Evolutionary conservation across 306 rosid genomes (phyloP).

Genomic region (Inga laurina): DNA sequence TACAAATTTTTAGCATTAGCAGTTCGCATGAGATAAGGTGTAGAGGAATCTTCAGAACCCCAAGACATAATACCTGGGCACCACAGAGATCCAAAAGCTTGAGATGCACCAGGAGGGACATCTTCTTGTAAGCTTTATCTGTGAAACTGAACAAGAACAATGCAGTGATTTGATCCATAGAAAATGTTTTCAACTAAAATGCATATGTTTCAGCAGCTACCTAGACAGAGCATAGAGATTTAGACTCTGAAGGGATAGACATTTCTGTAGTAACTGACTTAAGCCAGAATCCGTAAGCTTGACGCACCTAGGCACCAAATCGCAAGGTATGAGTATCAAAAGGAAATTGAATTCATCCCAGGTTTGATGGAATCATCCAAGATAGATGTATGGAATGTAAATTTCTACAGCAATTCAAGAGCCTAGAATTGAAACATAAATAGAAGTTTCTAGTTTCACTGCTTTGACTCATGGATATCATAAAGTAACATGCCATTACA

Average conservation of each 20-base stretch:
- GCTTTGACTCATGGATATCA: neutral
- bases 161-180: slow-evolving; percentile 24
- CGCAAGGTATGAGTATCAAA: slow-evolving; percentile 24
- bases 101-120: slow-evolving; percentile 57
- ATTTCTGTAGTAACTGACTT: slow-evolving; percentile 57
- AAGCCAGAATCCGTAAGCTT: slow-evolving; percentile 71
- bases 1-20: slow-evolving; percentile 13
- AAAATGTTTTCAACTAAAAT: slow-evolving; percentile 19
- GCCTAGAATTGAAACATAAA: slow-evolving; percentile 3
- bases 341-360: slow-evolving; percentile 10
- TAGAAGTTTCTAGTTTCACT: neutral
- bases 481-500: slow-evolving; percentile 18
- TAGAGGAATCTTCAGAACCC: slow-evolving; percentile 16
- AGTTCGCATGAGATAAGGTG: slow-evolving; percentile 20
- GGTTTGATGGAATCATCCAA: slow-evolving; percentile 2
- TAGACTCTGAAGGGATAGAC: slow-evolving; percentile 62
- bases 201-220: slow-evolving; percentile 41
- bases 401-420: neutral
- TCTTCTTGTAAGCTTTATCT: slow-evolving; percentile 63
- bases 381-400: slow-evolving; percentile 11
- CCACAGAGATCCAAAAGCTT: slow-evolving; percentile 77
- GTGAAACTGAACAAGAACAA: slow-evolving; percentile 62
- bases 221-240: slow-evolving; percentile 85
- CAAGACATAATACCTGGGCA: slow-evolving; percentile 66
- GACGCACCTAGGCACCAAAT: slow-evolving; percentile 58